Base-by-base conservation (phyloP, 139 green algal genomes). In the Desmodesmus armatus region DNA sequence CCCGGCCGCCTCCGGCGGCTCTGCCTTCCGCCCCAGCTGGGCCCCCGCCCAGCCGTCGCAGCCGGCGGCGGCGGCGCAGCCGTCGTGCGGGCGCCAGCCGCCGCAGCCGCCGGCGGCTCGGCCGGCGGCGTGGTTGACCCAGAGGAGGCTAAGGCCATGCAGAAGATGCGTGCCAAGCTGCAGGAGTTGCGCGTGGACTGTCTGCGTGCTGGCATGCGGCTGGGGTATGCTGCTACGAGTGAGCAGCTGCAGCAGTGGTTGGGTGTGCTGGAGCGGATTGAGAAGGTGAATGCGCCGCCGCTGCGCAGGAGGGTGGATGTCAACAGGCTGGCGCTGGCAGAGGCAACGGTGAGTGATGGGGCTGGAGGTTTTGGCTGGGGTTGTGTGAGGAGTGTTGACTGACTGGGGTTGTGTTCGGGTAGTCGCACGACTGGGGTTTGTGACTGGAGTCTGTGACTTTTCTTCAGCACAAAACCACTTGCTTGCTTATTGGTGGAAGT, bases 111-210 rank as follows among this genome's bases (percentile, higher is more conserved):
- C 33, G 78, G 62, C 17, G 41, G 17, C 37, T 31, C 33, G 23
- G 41, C 37, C n/a, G 27, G 44, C 3, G 86, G 83, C 5, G 87
- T 91, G 23, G 84, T 91, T 1, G 89, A 92, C 43, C 49, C 63
- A 17, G 74, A 60, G 17, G 89, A 93, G 81, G 44, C 78, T 11
- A 69, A 65, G 4, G 37, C 76, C 31, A 86, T 86, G 47, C 85
- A 90, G 82, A 69, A 62, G 7, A 53, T 89, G 47, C 85, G 90
- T 39, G 63, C 69, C 53, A 17, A 80, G n/a, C 62, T 90, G 1
- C 88, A 92, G 69, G 87, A 91, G 33, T 44, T 89, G 49, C 82
- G 90, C 1, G 88, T 94, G 40, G 65, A 41, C 2, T 75, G 92
- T 19, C 80, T 94, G 31, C 82, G 91, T 2, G 88, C 87, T 0